Evolutionary conservation across 1,284 basidiomycete genomes (phyloP), one percentile per base, ranked within the genome.

Genomic region (Sporisorium scitamineum): DNA sequence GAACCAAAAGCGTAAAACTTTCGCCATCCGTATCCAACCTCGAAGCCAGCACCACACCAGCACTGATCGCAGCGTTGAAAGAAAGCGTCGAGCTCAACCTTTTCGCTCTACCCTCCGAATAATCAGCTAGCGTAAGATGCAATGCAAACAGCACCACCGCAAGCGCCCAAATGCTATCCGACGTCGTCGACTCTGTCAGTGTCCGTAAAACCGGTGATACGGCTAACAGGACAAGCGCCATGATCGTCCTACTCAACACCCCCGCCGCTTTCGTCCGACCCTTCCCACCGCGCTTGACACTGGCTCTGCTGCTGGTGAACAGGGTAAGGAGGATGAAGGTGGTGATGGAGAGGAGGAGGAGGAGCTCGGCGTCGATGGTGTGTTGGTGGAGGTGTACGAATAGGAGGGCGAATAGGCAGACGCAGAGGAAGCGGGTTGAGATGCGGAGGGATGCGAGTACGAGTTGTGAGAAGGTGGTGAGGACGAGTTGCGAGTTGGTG

Each of bases 101-200:
- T 41, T 34, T 71, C 62, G 7, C 60, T 57, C 39, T 76, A 73
- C 20, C 50, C 62, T 31, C 72, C n/a, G 63, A 74, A 80, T 92
- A 93, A 85, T 93, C 91, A 4, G 90, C 90, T 13, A 93, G 85
- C 39, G 91, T 86, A 5, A 90, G 86, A 81, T 91, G 90, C 44
- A 91, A 85, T 44, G 88, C 85, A 79, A 92, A 90, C 34, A 94
- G 87, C 73, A 87, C 87, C 14, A 89, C 89, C 51, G 93, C 90
- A 50, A 98, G 87, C 8, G 95, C 95, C 94, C 95, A 98, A 77
- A 98, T 97, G 27, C 94, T 95, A 85, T 99, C 97, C 14, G 92
- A 93, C 20, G 96, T 97, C 0, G 95, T 98, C 9, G 95, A 93
- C 44, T 94, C 93, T 13, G 94, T 97, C 76, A 99, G 87, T 1